Evolutionary conservation across 441 rosid genomes (phyloP).

Genomic region (Croton setiger): DNA sequence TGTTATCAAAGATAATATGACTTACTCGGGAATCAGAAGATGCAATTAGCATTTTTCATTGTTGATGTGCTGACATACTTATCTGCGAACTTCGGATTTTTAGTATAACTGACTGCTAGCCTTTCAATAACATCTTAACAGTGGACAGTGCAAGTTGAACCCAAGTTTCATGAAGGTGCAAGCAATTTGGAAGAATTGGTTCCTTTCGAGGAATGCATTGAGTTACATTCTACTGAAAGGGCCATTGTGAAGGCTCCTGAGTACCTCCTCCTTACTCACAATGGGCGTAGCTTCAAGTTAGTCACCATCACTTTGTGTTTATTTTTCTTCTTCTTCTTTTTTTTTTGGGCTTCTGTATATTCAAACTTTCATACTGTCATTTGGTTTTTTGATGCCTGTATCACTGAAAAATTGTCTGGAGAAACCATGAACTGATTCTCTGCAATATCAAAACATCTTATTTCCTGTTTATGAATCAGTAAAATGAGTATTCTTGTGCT

Average conservation of each 20-base stretch:
- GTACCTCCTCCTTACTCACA: slow-evolving; percentile 84
- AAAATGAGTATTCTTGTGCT: neutral
- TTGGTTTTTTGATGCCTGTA: slow-evolving; percentile 5
- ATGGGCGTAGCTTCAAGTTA: slow-evolving; percentile 97
- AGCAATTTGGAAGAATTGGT: slow-evolving; percentile 87
- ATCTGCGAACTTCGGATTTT: neutral
- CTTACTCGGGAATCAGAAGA: neutral
- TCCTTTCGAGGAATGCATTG: slow-evolving; percentile 92
- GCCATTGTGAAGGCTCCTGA: slow-evolving; percentile 79
- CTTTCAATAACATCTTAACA: slow-evolving; percentile 30
- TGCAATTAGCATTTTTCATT: neutral
- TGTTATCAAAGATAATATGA: neutral
- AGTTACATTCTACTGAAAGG: slow-evolving; percentile 69
- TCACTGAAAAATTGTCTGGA: neutral
- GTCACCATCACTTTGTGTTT: slow-evolving; percentile 35
- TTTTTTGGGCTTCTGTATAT: neutral
- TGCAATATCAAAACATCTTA: neutral
- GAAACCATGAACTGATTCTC: neutral
- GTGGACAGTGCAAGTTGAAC: slow-evolving; percentile 95
- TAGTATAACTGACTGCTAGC: neutral
- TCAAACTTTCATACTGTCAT: neutral
- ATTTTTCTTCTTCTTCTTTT: slow-evolving; percentile 1
- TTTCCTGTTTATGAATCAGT: no score
- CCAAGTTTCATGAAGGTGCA: slow-evolving; percentile 95
- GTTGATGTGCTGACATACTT: neutral